Conservation (phyloP, 345 rosid genomes). For the Eucalyptus tenuipes region DNA sequence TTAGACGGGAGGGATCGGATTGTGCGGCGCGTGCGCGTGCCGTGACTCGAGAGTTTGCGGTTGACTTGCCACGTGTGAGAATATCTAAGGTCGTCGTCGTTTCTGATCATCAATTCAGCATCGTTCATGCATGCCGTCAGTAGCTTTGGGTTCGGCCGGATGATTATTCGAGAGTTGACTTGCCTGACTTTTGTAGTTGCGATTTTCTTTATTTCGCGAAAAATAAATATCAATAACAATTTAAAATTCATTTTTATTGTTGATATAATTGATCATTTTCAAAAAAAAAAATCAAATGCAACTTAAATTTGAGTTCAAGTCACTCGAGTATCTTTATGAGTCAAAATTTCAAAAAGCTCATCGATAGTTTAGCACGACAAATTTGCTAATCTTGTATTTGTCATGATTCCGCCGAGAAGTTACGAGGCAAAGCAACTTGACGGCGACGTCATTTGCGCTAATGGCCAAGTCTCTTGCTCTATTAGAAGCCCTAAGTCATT, state of each 20-base stretch:
- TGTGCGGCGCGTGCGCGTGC: background rate
- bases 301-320: background rate
- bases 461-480: too few species aligned
- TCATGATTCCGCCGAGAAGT: too few species aligned
- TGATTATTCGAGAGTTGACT: background rate
- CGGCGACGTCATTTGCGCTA: too few species aligned
- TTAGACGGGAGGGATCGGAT: background rate
- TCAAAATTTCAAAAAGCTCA: background rate
- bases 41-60: background rate
- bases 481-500: too few species aligned
- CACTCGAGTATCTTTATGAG: accelerated
- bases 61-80: background rate
- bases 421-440: too few species aligned
- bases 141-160: background rate
- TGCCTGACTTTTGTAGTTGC: too few species aligned
- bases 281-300: too few species aligned
- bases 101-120: background rate
- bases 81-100: background rate
- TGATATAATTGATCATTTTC: too few species aligned
- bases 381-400: too few species aligned
- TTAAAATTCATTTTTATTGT: too few species aligned
- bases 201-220: too few species aligned
- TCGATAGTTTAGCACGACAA: background rate
- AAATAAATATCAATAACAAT: too few species aligned
- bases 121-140: background rate